Evolutionary conservation across 768 basidiomycete genomes (phyloP), one percentile per base, ranked within the genome.

Genomic region (Xerocomus potaroensis): DNA sequence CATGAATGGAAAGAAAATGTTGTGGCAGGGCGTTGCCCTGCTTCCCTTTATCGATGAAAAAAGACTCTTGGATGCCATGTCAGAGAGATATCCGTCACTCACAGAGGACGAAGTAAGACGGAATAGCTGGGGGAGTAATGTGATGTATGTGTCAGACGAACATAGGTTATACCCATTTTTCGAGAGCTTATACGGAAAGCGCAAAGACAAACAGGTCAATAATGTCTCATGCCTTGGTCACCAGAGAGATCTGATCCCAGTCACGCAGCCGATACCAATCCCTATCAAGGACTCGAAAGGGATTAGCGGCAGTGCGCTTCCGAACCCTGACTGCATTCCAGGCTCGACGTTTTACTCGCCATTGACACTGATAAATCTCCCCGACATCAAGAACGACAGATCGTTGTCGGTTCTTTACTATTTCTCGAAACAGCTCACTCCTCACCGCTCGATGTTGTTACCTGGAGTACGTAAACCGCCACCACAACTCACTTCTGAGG

Each of bases 1-100:
- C 67, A 99, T 99, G 96, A 99, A 99, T 61, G 96, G 96, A 48
- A 98, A 98, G 72, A 90, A 88, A 69, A 97, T 98, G 94, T 77
- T 89, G 7, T 99, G 96, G 96, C 95, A 99, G 67, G 96, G 96
- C 44, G 92, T 99, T 46, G 94, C 96, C 0, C 72, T 99, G 8
- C 73, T 99, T 18, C 94, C 96, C 0, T 99, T 98, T 73, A 98
- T 99, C 52, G 90, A 98, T 61, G 76, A 84, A 63, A 77, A 76
- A 45, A 79, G 93, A 27, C 69, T 99, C 21, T 70, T 98, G 44
- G 83, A 80, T 27, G 91, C 93, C 4, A 91, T 99, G 86, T 78
- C 73, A 8, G 64, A 73, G 11, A 75, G 71, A 51, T 86, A 86
- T 62, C 68, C 73, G 41, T 55, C 79, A 38, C 74, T 99, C 36